phyloP scores from a whole-genome alignment of 2,329 filamentous ascomycete genomes.

The Fusarium nodosum region DNA sequence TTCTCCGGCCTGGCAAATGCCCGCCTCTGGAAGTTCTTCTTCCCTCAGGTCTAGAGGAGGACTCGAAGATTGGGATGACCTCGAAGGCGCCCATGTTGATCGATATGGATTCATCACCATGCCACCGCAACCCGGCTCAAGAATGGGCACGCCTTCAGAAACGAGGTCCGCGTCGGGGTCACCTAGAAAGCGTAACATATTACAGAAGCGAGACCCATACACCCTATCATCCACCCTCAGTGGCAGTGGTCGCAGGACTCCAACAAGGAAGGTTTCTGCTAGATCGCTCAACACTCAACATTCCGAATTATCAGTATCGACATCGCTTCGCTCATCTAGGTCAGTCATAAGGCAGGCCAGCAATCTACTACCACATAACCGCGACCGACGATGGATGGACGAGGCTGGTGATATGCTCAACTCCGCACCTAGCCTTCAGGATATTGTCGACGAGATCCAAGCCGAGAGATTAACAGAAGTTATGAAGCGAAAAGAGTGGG shows the following conservation, averaged over 20 bases:
- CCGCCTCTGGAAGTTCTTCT: conserved; percentile 61
- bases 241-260: conserved; percentile 57
- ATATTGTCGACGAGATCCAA: conserved; percentile 68
- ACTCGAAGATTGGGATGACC: conserved; percentile 76
- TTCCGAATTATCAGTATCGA: conserved; percentile 63
- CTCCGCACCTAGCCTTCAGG: conserved; percentile 67
- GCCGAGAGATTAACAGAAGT: conserved; percentile 66
- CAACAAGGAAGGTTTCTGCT: conserved; percentile 68
- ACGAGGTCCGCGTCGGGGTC: conserved; percentile 60
- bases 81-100: conserved; percentile 72
- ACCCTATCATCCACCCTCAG: conserved; percentile 58
- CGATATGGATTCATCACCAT: conserved; percentile 76
- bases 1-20: conserved; percentile 54
- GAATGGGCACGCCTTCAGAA: conserved; percentile 59
- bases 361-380: conserved; percentile 72
- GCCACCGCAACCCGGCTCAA: conserved; percentile 59
- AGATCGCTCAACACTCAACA: conserved; percentile 71
- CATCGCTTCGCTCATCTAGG: conserved; percentile 67
- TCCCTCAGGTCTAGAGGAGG: conserved; percentile 65
- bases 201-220: conserved; percentile 55
- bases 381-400: conserved; percentile 72
- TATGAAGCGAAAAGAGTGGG: conserved; percentile 73
- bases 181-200: conserved; percentile 61
- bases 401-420: conserved; percentile 77
- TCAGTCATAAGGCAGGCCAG: conserved; percentile 69